Evolutionary conservation across 2,329 filamentous ascomycete genomes (phyloP).

Genomic region (Lasiodiplodia sp.): DNA sequence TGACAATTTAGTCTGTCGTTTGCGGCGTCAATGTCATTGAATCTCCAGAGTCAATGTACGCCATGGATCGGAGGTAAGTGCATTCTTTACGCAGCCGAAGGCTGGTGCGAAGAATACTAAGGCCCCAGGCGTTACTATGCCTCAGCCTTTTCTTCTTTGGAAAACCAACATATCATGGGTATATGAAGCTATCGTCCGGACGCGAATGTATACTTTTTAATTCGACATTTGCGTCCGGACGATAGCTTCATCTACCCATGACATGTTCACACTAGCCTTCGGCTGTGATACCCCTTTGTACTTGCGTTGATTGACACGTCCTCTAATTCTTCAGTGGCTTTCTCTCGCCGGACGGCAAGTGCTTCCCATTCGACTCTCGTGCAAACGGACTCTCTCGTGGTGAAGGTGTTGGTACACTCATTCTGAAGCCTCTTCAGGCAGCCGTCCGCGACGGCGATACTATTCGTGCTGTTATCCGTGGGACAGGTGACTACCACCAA

Average conservation of each 20-base stretch:
- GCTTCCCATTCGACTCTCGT: conserved; percentile 54
- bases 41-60: conserved; percentile 35
- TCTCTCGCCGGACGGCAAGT: conserved; percentile 43
- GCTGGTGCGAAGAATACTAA: too few relatives aligned
- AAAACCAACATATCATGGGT: too few relatives aligned
- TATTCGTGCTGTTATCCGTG: conserved; percentile 53
- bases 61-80: background rate
- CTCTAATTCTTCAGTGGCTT: conserved; percentile 19
- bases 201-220: too few relatives aligned
- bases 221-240: too few relatives aligned
- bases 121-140: too few relatives aligned
- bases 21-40: conserved; percentile 37
- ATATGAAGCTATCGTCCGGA: too few relatives aligned
- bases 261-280: too few relatives aligned
- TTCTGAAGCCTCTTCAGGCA: conserved; percentile 65
- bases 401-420: conserved; percentile 65
- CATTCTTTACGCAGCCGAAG: background rate
- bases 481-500: conserved; percentile 48
- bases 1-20: conserved; percentile 33
- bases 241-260: too few relatives aligned
- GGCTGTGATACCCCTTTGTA: too few relatives aligned
- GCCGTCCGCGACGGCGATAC: conserved; percentile 65
- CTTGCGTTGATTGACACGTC: background rate
- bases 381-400: conserved; percentile 71
- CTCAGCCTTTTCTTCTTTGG: too few relatives aligned